A percentile compares a stretch with the other conserved stretches of the same genome.
phyloP scores from a whole-genome alignment of 345 rosid genomes.

The Pistacia atlantica region DNA sequence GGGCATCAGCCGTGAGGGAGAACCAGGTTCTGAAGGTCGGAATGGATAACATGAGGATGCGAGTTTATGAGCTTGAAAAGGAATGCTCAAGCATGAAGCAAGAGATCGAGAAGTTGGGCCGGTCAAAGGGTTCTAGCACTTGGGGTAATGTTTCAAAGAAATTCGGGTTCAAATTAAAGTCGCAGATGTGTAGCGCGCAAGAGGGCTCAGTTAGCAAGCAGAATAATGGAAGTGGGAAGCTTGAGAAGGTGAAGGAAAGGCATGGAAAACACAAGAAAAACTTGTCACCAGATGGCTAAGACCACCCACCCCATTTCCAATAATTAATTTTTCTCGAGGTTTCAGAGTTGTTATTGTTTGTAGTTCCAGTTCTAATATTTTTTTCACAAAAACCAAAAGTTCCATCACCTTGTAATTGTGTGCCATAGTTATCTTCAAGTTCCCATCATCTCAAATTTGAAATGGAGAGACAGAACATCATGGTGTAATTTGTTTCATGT shows the following conservation, averaged over 20 bases:
- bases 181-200: constrained; percentile 96
- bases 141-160: constrained; percentile 67
- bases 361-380: constrained; percentile 21
- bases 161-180: constrained; percentile 83
- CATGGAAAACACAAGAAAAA: constrained; percentile 66
- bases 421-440: not conserved
- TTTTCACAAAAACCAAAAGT: constrained; percentile 19
- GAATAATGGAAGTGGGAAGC: constrained; percentile 48
- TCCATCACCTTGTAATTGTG: constrained; percentile 20
- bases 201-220: constrained; percentile 83
- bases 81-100: constrained; percentile 81
- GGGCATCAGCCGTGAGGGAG: constrained; percentile 93
- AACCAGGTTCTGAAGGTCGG: constrained; percentile 96
- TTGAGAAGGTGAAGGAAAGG: constrained; percentile 60
- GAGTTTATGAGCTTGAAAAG: constrained; percentile 91
- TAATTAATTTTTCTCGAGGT: not conserved
- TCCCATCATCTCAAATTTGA: constrained; percentile 13
- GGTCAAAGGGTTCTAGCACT: constrained; percentile 46
- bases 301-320: not conserved
- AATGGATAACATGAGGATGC: constrained; percentile 93
- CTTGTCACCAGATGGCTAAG: constrained; percentile 44
- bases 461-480: constrained; percentile 3
- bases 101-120: constrained; percentile 85
- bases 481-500: constrained; percentile 6
- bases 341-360: constrained; percentile 20